Evolutionary conservation across 2,329 filamentous ascomycete genomes (phyloP).

Genomic region (Davidsoniella neocaledoniae): DNA sequence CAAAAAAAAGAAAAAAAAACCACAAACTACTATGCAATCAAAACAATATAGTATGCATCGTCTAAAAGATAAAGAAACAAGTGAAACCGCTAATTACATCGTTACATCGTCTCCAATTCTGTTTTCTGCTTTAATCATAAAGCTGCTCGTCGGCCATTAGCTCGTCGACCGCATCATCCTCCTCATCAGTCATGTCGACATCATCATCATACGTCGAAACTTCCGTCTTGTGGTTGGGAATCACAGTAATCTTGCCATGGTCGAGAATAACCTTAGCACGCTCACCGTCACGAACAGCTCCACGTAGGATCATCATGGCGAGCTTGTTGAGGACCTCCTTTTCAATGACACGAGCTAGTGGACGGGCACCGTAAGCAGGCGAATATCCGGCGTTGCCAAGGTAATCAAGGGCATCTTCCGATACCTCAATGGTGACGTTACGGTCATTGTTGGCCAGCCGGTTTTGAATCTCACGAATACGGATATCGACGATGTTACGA

Average conservation of each 20-base stretch:
- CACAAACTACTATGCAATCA: no score
- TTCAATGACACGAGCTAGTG: conserved; percentile 78
- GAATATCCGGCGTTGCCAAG: conserved; percentile 84
- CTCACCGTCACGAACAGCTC: conserved; percentile 74
- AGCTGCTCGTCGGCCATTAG: conserved; percentile 39
- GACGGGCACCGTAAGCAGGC: conserved; percentile 84
- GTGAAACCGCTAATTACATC: no score
- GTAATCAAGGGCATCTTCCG: conserved; percentile 79
- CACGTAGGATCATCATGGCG: conserved; percentile 78
- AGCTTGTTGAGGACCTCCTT: conserved; percentile 91
- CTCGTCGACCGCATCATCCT: conserved; percentile 60
- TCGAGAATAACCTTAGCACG: conserved; percentile 60
- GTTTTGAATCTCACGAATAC: conserved; percentile 76
- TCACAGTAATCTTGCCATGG: conserved; percentile 62
- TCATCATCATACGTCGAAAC: conserved; percentile 46
- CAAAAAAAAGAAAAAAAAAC: no score
- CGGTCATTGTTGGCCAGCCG: conserved; percentile 72
- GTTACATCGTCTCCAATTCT: no score
- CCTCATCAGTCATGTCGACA: conserved; percentile 54
- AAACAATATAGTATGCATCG: no score
- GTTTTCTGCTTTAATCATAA: conserved; percentile 21
- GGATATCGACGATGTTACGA: conserved; percentile 85
- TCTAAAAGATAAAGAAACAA: no score
- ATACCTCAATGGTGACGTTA: conserved; percentile 70
- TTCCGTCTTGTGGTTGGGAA: conserved; percentile 57